Evolutionary conservation across 495 filamentous ascomycete species (phyloP), one percentile per base, ranked within the genome.

Genomic region (Lepidopterella palustris): DNA sequence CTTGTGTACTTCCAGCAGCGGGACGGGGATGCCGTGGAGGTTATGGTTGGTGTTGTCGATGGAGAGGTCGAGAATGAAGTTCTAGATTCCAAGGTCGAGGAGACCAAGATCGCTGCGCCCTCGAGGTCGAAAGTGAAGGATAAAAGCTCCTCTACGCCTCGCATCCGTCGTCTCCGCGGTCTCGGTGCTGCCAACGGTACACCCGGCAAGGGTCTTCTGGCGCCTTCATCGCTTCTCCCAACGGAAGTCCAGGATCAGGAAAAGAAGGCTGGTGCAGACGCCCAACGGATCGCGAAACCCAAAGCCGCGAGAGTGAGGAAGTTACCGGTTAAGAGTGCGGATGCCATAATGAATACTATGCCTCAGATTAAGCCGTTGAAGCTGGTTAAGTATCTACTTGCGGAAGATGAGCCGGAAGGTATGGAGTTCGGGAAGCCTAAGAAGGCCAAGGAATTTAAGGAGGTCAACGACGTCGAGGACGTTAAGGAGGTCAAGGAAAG

Each of bases 101-200:
- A n/a, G n/a, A n/a, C n/a, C n/a, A n/a, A n/a, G n/a, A n/a, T n/a
- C n/a, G n/a, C n/a, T n/a, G n/a, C 59, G 5, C 24, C 47, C 11
- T 15, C n/a, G n/a, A n/a, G n/a, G 49, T 27, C 40, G 15, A 66
- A 58, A 31, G 15, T 9, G 27, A 63, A 61, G 47, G 65, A 62
- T 11, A 68, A 62, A 32, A 45, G 18, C 23, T 40, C 13, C 26
- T 51, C 51, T 18, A 65, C 59, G n/a, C 56, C 66, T 1, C 56
- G 57, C 4, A 39, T 55, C 8, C 50, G 60, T 28, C 58, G 63
- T 2, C 29, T 63, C 4, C 50, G 59, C 5, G 59, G 56, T 15
- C 57, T 68, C 4, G 66, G 66, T 9, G 52, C 66, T 15, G 47
- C 59, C 15, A 65, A 68, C 28, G 66, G 66, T 1, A 68, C 66